These are phyloP conservation scores for Agroathelia rolfsii DNA, from an alignment of 1,284 basidiomycete species.

Conservation along the genomic window DNA sequence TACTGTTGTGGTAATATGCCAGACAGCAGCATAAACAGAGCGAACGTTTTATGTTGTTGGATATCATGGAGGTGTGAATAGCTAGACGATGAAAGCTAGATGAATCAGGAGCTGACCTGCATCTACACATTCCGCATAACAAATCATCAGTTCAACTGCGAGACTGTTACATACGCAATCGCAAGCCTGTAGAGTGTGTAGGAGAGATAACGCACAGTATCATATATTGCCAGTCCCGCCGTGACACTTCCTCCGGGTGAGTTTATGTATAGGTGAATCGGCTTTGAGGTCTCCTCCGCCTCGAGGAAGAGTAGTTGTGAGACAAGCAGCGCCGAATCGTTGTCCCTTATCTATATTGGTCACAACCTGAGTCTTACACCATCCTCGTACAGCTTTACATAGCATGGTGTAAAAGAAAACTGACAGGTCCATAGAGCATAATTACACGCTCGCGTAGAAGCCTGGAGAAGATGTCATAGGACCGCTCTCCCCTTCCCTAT, in stretches of 20 bases:
- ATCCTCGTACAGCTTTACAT: no score
- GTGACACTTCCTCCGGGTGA: conserved; percentile 92
- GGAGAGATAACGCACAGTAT: conserved; percentile 58
- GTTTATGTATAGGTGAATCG: conserved; percentile 91
- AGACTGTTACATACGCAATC: no score
- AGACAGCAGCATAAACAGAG: no score
- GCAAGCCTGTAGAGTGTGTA: no score
- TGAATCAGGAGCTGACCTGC: conserved; percentile 42
- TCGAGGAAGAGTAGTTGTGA: conserved; percentile 90
- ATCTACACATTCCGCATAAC: conserved; percentile 39
- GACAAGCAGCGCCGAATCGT: conserved; percentile 75
- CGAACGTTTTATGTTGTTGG: no score
- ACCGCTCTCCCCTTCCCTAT: conserved; percentile 84
- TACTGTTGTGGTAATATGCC: no score
- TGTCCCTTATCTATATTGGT: conserved; percentile 84
- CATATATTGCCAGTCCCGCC: conserved; percentile 89
- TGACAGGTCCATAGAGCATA: conserved; percentile 85
- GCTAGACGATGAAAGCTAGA: conserved; percentile 5
- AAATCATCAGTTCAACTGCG: conserved; percentile 7
- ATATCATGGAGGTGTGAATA: conserved; percentile 11
- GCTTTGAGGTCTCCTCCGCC: conserved; percentile 85
- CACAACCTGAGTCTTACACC: no score
- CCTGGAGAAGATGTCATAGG: conserved; percentile 91
- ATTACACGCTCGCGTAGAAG: conserved; percentile 85
- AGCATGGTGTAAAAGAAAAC: conserved; percentile 21